These are phyloP conservation scores for Rhinocladiella similis DNA, from an alignment of 2,329 filamentous ascomycete genomes.

Conservation along the genomic window DNA sequence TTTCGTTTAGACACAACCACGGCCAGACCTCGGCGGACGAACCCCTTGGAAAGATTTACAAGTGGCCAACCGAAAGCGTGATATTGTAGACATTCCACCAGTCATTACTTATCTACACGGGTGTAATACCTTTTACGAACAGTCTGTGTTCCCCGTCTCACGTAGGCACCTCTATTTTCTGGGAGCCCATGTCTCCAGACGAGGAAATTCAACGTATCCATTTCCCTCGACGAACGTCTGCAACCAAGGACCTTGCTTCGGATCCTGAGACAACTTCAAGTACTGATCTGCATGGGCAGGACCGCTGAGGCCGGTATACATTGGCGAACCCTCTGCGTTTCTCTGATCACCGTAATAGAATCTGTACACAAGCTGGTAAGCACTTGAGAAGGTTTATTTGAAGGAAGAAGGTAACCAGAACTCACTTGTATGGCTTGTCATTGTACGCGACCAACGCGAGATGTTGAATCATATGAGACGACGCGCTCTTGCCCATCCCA, in stretches of 20 bases:
- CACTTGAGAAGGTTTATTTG: no score
- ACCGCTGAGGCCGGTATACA: slow-evolving; percentile 37
- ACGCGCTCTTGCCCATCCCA: slow-evolving; percentile 45
- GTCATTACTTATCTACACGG: no score
- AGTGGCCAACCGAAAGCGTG: no score
- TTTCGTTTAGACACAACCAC: no score
- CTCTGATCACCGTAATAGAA: slow-evolving; percentile 56
- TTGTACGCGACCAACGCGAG: slow-evolving; percentile 35
- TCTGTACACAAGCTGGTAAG: slow-evolving; percentile 31
- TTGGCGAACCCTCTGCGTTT: slow-evolving; percentile 40
- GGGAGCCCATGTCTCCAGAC: background rate
- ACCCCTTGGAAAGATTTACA: no score
- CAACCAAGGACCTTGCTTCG: slow-evolving; percentile 16
- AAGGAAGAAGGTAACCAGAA: background rate
- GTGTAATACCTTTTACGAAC: no score
- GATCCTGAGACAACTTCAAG: slow-evolving; percentile 3
- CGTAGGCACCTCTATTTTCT: background rate
- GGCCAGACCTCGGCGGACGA: no score
- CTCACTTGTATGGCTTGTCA: slow-evolving; percentile 34
- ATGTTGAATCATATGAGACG: slow-evolving; percentile 32
- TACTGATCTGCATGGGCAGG: slow-evolving; percentile 26
- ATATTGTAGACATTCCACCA: no score
- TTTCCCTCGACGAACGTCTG: slow-evolving; percentile 9
- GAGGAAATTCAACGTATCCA: slow-evolving; percentile 18
- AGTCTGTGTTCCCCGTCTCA: no score